Conservation (phyloP, 108 stramenopile genomes). For the Epipyxis sp. region DNA sequence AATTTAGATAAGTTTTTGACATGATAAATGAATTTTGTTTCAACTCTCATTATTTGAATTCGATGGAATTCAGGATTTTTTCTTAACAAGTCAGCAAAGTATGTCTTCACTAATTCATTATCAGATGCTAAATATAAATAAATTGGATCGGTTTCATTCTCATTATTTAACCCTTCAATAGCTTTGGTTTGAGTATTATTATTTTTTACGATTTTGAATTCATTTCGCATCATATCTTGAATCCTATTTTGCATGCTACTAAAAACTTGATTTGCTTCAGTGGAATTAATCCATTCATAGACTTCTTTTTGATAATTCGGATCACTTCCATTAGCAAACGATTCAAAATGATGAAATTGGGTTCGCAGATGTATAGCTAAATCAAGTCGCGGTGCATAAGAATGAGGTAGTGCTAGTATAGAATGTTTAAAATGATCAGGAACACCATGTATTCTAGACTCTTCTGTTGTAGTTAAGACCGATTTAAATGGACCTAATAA, state of each 20-base stretch:
- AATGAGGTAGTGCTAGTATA: not conserved
- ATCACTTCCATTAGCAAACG: not conserved
- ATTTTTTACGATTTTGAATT: no score
- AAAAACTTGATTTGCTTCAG: not conserved
- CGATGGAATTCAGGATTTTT: no score
- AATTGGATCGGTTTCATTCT: not conserved
- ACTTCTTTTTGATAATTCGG: conserved; percentile 10
- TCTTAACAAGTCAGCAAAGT: not conserved
- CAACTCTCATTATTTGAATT: not conserved
- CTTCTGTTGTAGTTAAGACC: not conserved
- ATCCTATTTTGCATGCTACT: not conserved
- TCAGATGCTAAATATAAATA: conserved; percentile 15
- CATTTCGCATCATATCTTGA: not conserved
- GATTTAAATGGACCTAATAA: conserved; percentile 4
- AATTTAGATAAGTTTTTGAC: not conserved
- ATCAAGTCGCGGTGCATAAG: conserved; percentile 2
- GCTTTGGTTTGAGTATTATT: no score
- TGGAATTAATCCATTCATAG: not conserved
- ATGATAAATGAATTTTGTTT: not conserved
- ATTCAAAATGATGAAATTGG: conserved; percentile 14
- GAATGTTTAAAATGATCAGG: conserved; percentile 16
- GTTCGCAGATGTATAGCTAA: not conserved
- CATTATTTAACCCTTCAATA: not conserved
- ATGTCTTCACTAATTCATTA: not conserved
- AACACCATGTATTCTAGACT: conserved; percentile 3